Conservation (phyloP, 106 monocot genomes). For the Hemerocallis citrina region DNA sequence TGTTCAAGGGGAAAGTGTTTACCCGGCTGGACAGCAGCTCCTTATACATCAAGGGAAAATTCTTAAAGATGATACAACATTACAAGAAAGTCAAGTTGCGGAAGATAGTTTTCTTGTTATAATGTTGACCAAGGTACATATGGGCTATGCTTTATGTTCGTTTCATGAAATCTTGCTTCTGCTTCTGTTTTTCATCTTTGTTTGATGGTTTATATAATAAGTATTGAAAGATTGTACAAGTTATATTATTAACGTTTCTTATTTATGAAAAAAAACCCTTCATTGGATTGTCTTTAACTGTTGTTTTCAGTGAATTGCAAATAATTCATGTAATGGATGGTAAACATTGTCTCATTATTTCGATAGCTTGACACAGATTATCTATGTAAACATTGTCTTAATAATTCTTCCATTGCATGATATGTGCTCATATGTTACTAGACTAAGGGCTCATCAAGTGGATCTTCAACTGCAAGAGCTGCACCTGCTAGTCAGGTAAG, state of each 20-base stretch:
- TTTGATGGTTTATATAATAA: neutral
- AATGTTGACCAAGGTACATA: constrained; percentile 80
- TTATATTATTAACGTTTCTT: neutral
- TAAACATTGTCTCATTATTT: neutral
- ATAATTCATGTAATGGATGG: neutral
- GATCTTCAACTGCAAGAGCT: constrained; percentile 22
- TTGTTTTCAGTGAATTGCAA: too few species aligned
- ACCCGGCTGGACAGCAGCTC: constrained; percentile 80
- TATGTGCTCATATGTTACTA: constrained; percentile 13
- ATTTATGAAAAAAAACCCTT: neutral
- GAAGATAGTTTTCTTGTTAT: constrained; percentile 83
- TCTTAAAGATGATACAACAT: constrained; percentile 81
- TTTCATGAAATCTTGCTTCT: neutral
- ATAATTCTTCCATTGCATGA: neutral
- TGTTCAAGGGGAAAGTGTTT: constrained; percentile 50
- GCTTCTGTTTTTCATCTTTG: neutral
- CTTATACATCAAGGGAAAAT: constrained; percentile 90
- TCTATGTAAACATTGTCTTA: neutral
- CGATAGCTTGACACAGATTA: neutral
- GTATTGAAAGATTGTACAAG: neutral
- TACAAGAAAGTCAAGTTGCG: constrained; percentile 67
- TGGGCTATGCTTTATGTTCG: neutral
- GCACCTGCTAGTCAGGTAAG: constrained; percentile 51
- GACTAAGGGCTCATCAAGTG: constrained; percentile 54
- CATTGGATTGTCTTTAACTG: neutral